Percentiles rank a stretch among this genome's conserved stretches.
These are phyloP conservation scores for Cercospora janseana DNA, from an alignment of 2,329 filamentous ascomycete genomes.

Conservation along the genomic window DNA sequence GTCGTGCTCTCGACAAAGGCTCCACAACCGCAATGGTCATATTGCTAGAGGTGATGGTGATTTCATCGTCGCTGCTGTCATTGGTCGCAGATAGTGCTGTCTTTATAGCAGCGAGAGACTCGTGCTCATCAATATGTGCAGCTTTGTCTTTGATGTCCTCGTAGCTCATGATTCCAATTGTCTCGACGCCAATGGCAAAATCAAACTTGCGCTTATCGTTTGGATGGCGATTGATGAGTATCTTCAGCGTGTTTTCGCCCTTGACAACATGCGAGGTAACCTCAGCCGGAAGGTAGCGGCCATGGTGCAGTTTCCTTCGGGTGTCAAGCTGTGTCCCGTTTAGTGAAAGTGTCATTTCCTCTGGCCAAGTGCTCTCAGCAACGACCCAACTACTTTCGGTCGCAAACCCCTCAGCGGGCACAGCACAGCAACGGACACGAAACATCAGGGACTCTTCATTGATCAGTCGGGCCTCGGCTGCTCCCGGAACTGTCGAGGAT, in stretches of 20 bases:
- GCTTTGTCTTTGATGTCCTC: conserved; percentile 41
- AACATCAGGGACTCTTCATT: conserved; percentile 59
- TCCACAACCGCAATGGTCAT: conserved; percentile 49
- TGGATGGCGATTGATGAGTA: conserved; percentile 49
- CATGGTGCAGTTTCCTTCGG: conserved; percentile 68
- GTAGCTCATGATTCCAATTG: conserved; percentile 56
- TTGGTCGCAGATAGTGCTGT: conserved; percentile 42
- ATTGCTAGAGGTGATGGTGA: conserved; percentile 42
- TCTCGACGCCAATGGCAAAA: conserved; percentile 70
- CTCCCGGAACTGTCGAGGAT: conserved; percentile 30
- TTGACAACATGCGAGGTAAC: conserved; percentile 59
- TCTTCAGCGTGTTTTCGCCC: conserved; percentile 62
- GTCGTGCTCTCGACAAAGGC: conserved; percentile 44
- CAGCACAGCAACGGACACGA: conserved; percentile 65
- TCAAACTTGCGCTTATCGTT: conserved; percentile 39
- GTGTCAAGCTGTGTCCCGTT: conserved; percentile 58
- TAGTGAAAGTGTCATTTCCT: conserved; percentile 64
- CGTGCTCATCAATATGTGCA: conserved; percentile 40
- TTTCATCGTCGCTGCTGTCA: conserved; percentile 57
- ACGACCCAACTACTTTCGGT: conserved; percentile 60
- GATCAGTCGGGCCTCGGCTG: conserved; percentile 37
- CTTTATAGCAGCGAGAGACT: conserved; percentile 60
- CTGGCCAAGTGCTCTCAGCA: conserved; percentile 68
- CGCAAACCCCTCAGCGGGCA: conserved; percentile 37
- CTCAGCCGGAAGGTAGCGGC: conserved; percentile 73